Evolutionary conservation across 208 protist species (phyloP).

Genomic region (Wallacemonas collosoma): DNA sequence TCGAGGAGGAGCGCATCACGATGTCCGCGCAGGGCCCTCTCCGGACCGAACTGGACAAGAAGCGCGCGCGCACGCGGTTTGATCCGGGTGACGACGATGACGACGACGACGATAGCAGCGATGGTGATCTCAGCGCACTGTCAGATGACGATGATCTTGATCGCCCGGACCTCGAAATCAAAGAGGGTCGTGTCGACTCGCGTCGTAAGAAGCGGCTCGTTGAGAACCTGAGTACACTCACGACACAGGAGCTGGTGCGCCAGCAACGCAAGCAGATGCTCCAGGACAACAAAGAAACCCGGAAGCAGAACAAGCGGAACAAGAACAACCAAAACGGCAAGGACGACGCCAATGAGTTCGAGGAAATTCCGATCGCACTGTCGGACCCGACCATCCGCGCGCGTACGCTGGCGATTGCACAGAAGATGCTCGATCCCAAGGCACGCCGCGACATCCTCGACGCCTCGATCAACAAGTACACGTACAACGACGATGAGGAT

Average conservation of each 20-base stretch:
- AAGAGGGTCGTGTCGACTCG: conserved; percentile 66
- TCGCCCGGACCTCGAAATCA: conserved; percentile 57
- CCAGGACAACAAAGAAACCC: conserved; percentile 77
- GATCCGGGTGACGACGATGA: conserved; percentile 46
- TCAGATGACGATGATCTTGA: conserved; percentile 49
- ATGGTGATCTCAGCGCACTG: conserved; percentile 28
- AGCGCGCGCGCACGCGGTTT: conserved; percentile 50
- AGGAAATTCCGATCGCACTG: conserved; percentile 87
- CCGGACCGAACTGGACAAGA: conserved; percentile 17
- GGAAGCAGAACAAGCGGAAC: conserved; percentile 64
- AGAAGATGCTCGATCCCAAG: conserved; percentile 85
- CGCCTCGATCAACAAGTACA: conserved; percentile 86
- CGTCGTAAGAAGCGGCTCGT: conserved; percentile 75
- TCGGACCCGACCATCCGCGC: conserved; percentile 86
- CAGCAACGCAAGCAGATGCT: conserved; percentile 81
- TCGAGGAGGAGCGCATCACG: conserved; percentile 81
- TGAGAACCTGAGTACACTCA: conserved; percentile 69
- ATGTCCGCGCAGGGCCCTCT: conserved; percentile 55
- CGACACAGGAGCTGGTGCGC: conserved; percentile 82
- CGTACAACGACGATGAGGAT: conserved; percentile 90
- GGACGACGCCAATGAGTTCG: conserved; percentile 76
- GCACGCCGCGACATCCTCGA: conserved; percentile 87
- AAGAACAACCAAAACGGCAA: conserved; percentile 53
- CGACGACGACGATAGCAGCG: conserved; percentile 33
- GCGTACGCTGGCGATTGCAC: conserved; percentile 85